Conservation (phyloP, 495 filamentous ascomycete genomes). For the Neurospora africana region DNA sequence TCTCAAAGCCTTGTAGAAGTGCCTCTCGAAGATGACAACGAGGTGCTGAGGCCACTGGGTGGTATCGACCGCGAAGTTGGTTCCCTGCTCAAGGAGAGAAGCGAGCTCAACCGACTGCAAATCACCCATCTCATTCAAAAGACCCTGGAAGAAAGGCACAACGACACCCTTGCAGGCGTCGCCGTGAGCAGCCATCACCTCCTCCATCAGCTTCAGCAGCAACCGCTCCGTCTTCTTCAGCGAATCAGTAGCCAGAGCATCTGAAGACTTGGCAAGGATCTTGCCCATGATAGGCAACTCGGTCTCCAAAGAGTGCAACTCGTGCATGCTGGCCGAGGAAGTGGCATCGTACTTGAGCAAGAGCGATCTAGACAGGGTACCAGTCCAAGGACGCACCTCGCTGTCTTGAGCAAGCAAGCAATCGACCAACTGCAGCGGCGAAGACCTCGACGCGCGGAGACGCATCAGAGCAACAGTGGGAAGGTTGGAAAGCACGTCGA, state of each 20-base stretch:
- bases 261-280: slow-evolving; percentile 36
- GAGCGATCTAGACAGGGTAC: slow-evolving; percentile 43
- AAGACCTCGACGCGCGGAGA: slow-evolving; percentile 24
- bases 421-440: slow-evolving; percentile 34
- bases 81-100: slow-evolving; percentile 13
- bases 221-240: slow-evolving; percentile 35
- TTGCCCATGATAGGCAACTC: slow-evolving; percentile 54
- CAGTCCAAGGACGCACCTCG: slow-evolving; percentile 36
- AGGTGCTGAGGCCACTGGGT: slow-evolving; percentile 12
- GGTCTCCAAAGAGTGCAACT: slow-evolving; percentile 52
- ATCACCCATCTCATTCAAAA: slow-evolving; percentile 2
- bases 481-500: slow-evolving; percentile 35
- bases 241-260: slow-evolving; percentile 38
- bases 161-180: slow-evolving; percentile 6
- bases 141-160: slow-evolving; percentile 6
- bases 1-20: slow-evolving; percentile 32
- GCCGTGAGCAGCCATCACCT: slow-evolving; percentile 35
- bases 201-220: slow-evolving; percentile 37
- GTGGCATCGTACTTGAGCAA: slow-evolving; percentile 45
- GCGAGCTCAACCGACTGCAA: slow-evolving; percentile 9
- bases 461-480: slow-evolving; percentile 37
- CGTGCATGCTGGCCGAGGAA: slow-evolving; percentile 44
- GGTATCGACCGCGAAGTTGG: slow-evolving; percentile 1
- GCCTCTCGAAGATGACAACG: slow-evolving; percentile 20
- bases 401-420: slow-evolving; percentile 28